A percentile compares a stretch with the other conserved stretches of the same genome.
These are phyloP conservation scores for Wickerhamiella spandovensis DNA, from an alignment of 805 yeast species.

Conservation along the genomic window DNA sequence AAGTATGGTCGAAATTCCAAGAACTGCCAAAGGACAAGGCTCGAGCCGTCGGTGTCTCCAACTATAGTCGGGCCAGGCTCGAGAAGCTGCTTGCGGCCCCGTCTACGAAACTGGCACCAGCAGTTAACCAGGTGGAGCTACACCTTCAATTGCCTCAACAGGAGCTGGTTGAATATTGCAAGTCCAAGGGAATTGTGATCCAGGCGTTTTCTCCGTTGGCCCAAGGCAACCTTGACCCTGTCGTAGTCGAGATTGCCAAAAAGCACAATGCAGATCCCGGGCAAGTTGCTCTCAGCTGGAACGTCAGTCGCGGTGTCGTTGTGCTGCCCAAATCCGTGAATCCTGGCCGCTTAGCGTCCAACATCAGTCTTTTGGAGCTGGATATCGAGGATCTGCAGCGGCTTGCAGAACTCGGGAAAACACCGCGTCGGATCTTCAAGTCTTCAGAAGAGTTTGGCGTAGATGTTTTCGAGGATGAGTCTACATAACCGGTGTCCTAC, in stretches of 20 bases:
- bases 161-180: constrained; percentile 34
- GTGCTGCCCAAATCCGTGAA: constrained; percentile 58
- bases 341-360: constrained; percentile 38
- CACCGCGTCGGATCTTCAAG: constrained; percentile 4
- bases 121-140: constrained; percentile 48
- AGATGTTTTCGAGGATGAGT: background rate
- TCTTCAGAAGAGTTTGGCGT: background rate
- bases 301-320: constrained; percentile 34
- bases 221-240: constrained; percentile 30
- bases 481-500: background rate
- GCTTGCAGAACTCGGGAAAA: constrained; percentile 6
- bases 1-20: constrained; percentile 57
- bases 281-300: constrained; percentile 13
- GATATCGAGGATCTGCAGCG: constrained; percentile 28
- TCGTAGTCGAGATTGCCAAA: constrained; percentile 44
- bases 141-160: constrained; percentile 52
- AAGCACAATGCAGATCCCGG: constrained; percentile 38
- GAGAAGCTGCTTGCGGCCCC: constrained; percentile 31
- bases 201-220: constrained; percentile 32
- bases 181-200: constrained; percentile 34
- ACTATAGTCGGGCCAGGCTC: constrained; percentile 45
- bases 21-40: constrained; percentile 38
- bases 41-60: constrained; percentile 65
- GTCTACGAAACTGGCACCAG: constrained; percentile 32
- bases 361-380: constrained; percentile 28